A percentile compares a stretch with the other conserved stretches of the same genome.
phyloP scores from a whole-genome alignment of 1,284 basidiomycete genomes.

The Chiua sp. region DNA sequence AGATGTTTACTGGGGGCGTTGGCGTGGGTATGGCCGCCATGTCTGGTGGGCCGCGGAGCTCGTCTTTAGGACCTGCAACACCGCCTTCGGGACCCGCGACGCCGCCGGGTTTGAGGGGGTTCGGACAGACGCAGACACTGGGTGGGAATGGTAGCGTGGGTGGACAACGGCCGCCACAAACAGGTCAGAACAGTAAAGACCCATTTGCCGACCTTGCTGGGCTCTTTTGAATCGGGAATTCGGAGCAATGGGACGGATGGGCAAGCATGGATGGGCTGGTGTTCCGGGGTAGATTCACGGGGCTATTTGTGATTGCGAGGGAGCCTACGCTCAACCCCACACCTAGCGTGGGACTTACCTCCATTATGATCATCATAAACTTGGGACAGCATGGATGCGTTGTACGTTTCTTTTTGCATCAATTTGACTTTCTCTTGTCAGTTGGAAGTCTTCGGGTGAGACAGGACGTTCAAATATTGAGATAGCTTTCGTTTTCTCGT shows the following conservation, averaged over 20 bases:
- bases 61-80: constrained; percentile 14
- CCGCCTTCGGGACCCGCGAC: constrained; percentile 26
- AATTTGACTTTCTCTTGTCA: too few relatives aligned
- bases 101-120: constrained; percentile 13
- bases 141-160: not conserved
- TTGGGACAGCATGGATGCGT: too few relatives aligned
- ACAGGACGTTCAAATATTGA: too few relatives aligned
- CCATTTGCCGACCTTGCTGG: constrained; percentile 82
- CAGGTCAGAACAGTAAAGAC: constrained; percentile 63
- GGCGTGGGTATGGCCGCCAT: constrained; percentile 21
- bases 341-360: too few relatives aligned
- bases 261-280: not conserved
- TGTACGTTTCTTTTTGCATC: too few relatives aligned
- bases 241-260: not conserved
- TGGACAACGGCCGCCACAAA: constrained; percentile 25
- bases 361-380: too few relatives aligned
- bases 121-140: constrained; percentile 16
- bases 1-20: too few relatives aligned
- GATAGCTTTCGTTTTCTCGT: too few relatives aligned
- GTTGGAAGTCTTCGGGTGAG: too few relatives aligned
- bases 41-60: constrained; percentile 7
- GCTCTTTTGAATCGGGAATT: constrained; percentile 57
- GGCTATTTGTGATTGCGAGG: too few relatives aligned
- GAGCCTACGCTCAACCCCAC: too few relatives aligned
- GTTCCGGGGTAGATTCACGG: not conserved